Base-by-base conservation (phyloP, 2,329 filamentous ascomycete genomes). In the Cladophialophora immunda region DNA sequence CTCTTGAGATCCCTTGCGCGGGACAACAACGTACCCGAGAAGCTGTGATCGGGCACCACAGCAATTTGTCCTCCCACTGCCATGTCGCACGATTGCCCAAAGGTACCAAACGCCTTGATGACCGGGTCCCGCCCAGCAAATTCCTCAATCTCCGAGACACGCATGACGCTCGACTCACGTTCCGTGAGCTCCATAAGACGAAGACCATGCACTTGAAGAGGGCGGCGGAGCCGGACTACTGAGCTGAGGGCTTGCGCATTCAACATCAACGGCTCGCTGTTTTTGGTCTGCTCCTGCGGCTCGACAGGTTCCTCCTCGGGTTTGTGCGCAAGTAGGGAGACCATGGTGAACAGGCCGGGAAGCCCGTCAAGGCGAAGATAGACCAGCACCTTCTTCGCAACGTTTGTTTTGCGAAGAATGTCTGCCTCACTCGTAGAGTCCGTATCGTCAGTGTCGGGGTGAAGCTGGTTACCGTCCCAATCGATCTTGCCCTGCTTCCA, bases 91-190 rank as follows among this genome's bases (percentile, higher is more conserved):
- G 97, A 87, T 69, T 91, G 90, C 1, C 92, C 93, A 72, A 97
- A 94, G 0, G 93, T 92, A 56, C 92, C 88, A 84, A 97, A 97
- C 0, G 92, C 92, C 76, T 97, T 97, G 62, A 97, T 88, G 3
- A 98, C 90, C 0, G 94, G 93, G 74, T 98, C 94, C 73, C 87
- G 85, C 6, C 86, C 83, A 29, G 87, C 86, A 68, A 89, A 86
- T 57, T 95, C 92, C 45, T 93, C 90, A 2, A 90, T 85, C 75
- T 96, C 93, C 0, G 93, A 90, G 11, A 97, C 92, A 73, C 92
- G 90, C 94, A 98, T 98, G 73, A 97, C 94, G 19, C 93, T 94
- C 0, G 94, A 97, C 50, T 92, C 91, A 85, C 94, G 93, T 73
- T 97, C 94, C 0, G 92, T 96, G 13, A 98, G 86, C 75, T 96